These are phyloP conservation scores for Sporisorium reilianum DNA, from an alignment of 1,284 basidiomycete genomes.

Conservation along the genomic window DNA sequence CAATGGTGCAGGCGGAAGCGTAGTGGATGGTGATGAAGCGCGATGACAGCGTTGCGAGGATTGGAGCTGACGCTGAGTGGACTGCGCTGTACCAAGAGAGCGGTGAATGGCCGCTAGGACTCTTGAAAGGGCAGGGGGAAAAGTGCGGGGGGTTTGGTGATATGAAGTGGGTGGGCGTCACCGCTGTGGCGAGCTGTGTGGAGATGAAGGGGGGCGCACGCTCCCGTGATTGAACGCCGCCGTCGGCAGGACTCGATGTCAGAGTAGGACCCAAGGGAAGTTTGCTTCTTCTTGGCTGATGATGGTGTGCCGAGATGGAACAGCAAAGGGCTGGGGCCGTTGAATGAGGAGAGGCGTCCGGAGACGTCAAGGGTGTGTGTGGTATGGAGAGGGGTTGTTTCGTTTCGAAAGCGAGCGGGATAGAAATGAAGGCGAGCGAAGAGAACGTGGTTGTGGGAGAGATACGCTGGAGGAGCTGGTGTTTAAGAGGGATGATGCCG, in stretches of 20 bases:
- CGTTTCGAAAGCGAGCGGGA: conserved; percentile 1
- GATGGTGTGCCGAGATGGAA: not conserved
- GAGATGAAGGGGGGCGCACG: conserved; percentile 9
- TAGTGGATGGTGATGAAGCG: too few species aligned
- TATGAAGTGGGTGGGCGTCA: conserved; percentile 9
- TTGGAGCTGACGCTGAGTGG: not conserved
- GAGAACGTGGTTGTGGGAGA: not conserved
- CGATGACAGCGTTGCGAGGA: too few species aligned
- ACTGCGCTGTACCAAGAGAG: too few species aligned
- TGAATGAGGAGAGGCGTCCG: not conserved
- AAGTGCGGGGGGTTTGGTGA: conserved; percentile 6
- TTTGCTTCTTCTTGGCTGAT: conserved; percentile 6
- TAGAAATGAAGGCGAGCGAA: not conserved
- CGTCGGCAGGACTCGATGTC: not conserved
- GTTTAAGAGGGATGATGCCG: not conserved
- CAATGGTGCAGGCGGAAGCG: not conserved
- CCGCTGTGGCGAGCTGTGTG: not conserved
- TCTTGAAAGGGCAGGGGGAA: not conserved
- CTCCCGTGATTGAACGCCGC: conserved; percentile 4
- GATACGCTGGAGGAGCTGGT: not conserved
- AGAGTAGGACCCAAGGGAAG: not conserved
- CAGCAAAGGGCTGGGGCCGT: not conserved
- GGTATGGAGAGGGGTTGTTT: conserved; percentile 1
- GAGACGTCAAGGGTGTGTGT: not conserved
- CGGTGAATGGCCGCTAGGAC: conserved; percentile 1